Base-by-base conservation (phyloP, 192 early-diverging fungal species). In the Borealophlyctis nickersoniae region DNA sequence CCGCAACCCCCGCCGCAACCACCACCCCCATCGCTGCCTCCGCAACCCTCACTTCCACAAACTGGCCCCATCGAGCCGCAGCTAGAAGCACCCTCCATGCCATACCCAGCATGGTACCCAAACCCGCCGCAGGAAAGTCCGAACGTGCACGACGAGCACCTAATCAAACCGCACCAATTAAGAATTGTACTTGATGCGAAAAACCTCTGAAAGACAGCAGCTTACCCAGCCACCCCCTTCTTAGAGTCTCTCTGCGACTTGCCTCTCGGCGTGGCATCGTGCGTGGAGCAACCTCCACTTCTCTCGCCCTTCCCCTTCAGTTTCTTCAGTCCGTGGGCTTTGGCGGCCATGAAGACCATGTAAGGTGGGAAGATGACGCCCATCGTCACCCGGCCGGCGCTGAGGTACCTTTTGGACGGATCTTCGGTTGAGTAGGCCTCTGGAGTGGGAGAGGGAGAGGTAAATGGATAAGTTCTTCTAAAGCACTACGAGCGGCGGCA, bases 361-460 rank as follows among this genome's bases (percentile, higher is more conserved):
- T 71, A 67, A 14, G 33, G 53, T 11, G 69, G 68, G 53, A 67
- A 67, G n/a, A 71, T 45, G 2, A 58, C 28, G 13, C 58, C 27
- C 0, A 34, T 36, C 2, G 49, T 28, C 13, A 27, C 57, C 13
- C 64, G 56, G 62, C 36, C 63, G 26, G 35, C 22, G 14, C 19
- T 39, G 36, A 31, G 16, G 30, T 66, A 66, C 32, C 14, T 9
- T 26, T 22, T 9, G 27, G 34, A 19, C 9, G 52, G 14, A 4
- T 34, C 31, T 3, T 59, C 52, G 7, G 36, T 4, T 14, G 71
- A 70, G 57, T 78, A 81, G 34, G 66, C 69, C 33, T 79, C 72
- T 58, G 19, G 22, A 5, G 34, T 7, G 16, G 24, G 23, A 9
- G 11, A 16, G 56, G 56, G 14, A 5, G 56, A 32, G 9, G 29